phyloP scores from a whole-genome alignment of 805 yeast genomes.

The Kregervanrija pseudodelftensis region DNA sequence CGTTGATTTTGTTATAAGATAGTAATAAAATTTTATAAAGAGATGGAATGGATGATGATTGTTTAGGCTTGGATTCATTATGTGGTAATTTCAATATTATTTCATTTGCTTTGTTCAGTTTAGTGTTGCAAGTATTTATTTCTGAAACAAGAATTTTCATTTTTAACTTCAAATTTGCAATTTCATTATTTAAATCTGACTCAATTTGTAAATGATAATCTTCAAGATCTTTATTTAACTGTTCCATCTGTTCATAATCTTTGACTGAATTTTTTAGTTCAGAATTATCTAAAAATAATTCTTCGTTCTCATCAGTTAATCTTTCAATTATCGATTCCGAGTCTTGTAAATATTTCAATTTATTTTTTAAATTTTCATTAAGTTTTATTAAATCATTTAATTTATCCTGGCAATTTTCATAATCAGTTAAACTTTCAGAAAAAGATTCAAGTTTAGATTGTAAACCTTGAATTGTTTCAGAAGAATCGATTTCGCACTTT shows the following conservation, averaged over 20 bases:
- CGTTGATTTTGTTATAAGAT: too few relatives aligned
- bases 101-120: too few relatives aligned
- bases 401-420: too few relatives aligned
- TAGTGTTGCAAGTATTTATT: too few relatives aligned
- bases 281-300: constrained; percentile 28
- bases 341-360: too few relatives aligned
- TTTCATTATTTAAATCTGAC: constrained; percentile 33
- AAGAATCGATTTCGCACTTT: not conserved
- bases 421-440: too few relatives aligned
- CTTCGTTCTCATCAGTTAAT: constrained; percentile 22
- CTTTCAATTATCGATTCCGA: constrained; percentile 11
- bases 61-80: too few relatives aligned
- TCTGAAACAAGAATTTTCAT: constrained; percentile 1
- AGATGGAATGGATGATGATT: too few relatives aligned
- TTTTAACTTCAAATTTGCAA: constrained; percentile 22
- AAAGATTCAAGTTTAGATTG: constrained; percentile 14
- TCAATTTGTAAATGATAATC: constrained; percentile 37
- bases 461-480: constrained; percentile 13
- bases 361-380: too few relatives aligned
- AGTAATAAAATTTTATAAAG: too few relatives aligned
- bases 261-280: constrained; percentile 31
- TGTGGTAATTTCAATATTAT: too few relatives aligned
- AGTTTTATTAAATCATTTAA: too few relatives aligned
- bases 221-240: constrained; percentile 44
- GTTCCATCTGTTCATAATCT: constrained; percentile 43